Conservation (phyloP, 208 protist genomes). For the Entamoeba invadens region DNA sequence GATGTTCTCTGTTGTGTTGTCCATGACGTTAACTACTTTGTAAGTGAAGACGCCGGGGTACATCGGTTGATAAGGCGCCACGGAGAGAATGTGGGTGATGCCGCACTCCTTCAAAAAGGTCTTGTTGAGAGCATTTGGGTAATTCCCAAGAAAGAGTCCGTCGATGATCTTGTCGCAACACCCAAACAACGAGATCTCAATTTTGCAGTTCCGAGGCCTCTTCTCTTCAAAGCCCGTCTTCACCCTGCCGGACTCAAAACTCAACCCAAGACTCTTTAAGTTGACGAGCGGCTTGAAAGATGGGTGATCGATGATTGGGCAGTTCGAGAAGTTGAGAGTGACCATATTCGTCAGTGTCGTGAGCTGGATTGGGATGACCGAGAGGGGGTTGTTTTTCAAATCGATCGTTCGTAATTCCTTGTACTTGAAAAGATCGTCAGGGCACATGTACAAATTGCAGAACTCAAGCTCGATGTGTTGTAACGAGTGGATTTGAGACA, state of each 20-base stretch:
- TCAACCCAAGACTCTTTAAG: not conserved
- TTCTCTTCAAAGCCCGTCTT: not conserved
- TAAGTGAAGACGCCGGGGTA: not conserved
- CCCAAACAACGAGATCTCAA: not conserved
- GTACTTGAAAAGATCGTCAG: no score
- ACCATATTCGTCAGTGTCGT: not conserved
- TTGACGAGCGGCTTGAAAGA: not conserved
- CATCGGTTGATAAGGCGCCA: not conserved
- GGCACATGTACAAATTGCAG: not conserved
- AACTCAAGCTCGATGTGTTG: not conserved
- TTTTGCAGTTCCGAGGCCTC: not conserved
- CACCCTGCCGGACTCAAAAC: not conserved
- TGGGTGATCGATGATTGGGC: not conserved
- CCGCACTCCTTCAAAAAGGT: not conserved
- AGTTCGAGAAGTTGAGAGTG: not conserved
- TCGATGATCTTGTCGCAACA: not conserved
- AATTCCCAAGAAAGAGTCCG: not conserved
- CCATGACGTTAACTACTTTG: not conserved
- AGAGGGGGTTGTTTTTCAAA: not conserved
- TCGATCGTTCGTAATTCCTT: not conserved
- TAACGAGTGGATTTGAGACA: not conserved
- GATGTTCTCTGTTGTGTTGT: not conserved
- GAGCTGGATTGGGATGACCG: not conserved
- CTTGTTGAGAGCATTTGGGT: not conserved
- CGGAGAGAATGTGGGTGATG: not conserved